A percentile compares a stretch with the other conserved stretches of the same genome.
These are phyloP conservation scores for Leptographium procerum DNA, from an alignment of 2,329 filamentous ascomycete species.

Conservation along the genomic window DNA sequence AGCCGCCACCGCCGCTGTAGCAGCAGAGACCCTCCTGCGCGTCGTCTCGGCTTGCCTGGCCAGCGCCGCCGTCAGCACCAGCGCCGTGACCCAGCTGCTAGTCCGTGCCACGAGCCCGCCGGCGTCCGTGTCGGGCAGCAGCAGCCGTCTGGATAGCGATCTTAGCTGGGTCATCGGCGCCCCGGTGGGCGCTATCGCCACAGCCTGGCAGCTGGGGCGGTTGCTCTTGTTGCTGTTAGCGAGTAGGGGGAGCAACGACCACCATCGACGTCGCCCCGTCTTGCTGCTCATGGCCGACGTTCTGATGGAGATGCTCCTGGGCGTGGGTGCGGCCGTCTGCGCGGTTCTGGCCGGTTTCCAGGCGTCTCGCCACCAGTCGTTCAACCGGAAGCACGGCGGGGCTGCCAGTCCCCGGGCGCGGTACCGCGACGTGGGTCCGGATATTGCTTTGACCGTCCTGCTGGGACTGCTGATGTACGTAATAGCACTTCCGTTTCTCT, in stretches of 20 bases:
- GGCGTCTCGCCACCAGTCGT: conserved; percentile 7
- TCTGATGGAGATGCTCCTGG: conserved; percentile 2
- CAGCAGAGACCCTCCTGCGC: conserved; percentile 3
- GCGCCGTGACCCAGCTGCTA: conserved; percentile 5
- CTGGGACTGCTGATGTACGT: conserved; percentile 4
- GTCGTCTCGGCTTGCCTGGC: conserved; percentile 5
- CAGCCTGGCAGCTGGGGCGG: conserved; percentile 7
- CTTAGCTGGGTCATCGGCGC: conserved; percentile 10
- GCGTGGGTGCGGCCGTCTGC: conserved; percentile 8
- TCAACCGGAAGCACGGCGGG: conserved; percentile 1
- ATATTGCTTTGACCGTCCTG: not conserved
- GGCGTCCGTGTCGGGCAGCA: not conserved
- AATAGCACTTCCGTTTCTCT: not conserved
- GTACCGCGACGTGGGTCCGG: conserved; percentile 8
- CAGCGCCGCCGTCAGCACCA: conserved; percentile 4
- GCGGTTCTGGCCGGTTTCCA: conserved; percentile 11
- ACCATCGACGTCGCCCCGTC: not conserved
- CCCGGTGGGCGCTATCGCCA: conserved; percentile 4
- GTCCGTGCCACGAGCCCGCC: conserved; percentile 3
- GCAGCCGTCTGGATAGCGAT: conserved; percentile 3
- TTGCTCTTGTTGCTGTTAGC: not conserved
- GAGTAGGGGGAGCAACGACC: not conserved
- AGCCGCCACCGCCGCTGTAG: too few species aligned
- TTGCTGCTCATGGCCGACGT: not conserved
- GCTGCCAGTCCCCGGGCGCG: too few species aligned